A percentile compares a stretch with the other conserved stretches of the same genome.
Conservation (phyloP, 2,329 filamentous ascomycete genomes). For the Colletotrichum theobromicola region DNA sequence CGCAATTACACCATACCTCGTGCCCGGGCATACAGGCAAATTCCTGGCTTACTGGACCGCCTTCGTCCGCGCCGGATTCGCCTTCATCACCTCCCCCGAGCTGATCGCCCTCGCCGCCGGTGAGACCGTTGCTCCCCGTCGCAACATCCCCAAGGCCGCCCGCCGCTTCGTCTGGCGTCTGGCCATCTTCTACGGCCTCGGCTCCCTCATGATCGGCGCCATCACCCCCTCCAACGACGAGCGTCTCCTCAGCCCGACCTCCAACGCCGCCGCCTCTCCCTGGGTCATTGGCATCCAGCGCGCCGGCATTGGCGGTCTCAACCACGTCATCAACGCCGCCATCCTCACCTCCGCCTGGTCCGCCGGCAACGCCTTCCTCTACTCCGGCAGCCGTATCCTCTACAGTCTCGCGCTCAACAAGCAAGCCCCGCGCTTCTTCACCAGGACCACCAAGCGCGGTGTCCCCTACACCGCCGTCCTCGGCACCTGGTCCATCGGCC, state of each 20-base stretch:
- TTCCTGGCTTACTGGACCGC: slow-evolving; percentile 66
- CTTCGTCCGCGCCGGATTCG: slow-evolving; percentile 63
- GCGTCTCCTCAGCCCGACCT: slow-evolving; percentile 61
- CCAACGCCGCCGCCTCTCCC: slow-evolving; percentile 65
- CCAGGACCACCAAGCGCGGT: slow-evolving; percentile 63
- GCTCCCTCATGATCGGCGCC: slow-evolving; percentile 65
- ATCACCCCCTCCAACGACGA: slow-evolving; percentile 70
- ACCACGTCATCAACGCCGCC: slow-evolving; percentile 71
- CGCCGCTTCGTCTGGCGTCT: slow-evolving; percentile 67
- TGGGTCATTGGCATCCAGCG: slow-evolving; percentile 73
- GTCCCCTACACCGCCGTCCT: slow-evolving; percentile 63
- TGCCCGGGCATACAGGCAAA: slow-evolving; percentile 49
- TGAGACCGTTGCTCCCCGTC: slow-evolving; percentile 67
- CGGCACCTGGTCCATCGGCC: slow-evolving; percentile 62
- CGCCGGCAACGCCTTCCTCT: slow-evolving; percentile 67
- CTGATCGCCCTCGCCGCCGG: slow-evolving; percentile 68
- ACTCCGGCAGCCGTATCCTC: slow-evolving; percentile 72
- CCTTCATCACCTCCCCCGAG: slow-evolving; percentile 68
- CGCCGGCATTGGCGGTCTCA: slow-evolving; percentile 66
- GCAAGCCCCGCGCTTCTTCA: slow-evolving; percentile 68
- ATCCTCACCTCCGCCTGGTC: slow-evolving; percentile 70
- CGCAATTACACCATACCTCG: slow-evolving; percentile 54
- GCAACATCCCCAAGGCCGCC: slow-evolving; percentile 71
- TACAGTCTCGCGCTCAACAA: slow-evolving; percentile 71
- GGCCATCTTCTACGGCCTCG: slow-evolving; percentile 68